Evolutionary conservation across 331 rosid species (phyloP), one percentile per base, ranked within the genome.

Genomic region (Rhamnella rubrinervis): DNA sequence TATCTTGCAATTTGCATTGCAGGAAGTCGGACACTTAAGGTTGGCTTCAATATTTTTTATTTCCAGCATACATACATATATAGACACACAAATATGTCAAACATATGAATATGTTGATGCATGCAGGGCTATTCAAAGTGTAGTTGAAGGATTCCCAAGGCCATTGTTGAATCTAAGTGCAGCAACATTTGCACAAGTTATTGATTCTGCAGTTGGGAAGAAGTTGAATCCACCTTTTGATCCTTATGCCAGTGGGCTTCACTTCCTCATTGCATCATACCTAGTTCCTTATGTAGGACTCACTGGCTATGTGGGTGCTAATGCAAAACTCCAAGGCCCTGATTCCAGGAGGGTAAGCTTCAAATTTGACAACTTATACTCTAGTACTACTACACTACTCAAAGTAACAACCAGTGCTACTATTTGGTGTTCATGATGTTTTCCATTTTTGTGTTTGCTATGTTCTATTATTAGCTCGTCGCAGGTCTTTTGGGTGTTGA

Each of bases 11-110:
- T 93, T 93, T 72, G 98, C 49, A 59, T 87, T 51, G n/a, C 92
- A 90, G 49, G 98, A 93, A 90, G 95, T 90, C 63, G 97, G 97
- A 51, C 97, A 93, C 59, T 72, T 90, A 68, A 86, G 95, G 90
- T 85, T 31, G 4, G 35, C 35, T 31, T 66, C 23, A 59, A n/a
- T 74, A 70, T 59, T 61, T n/a, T 64, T 15, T 23, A 7, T 49
- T 39, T 2, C 16, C 7, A 38, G 2, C 46, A 6, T 25, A 15
- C 47, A 9, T 57, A 9, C 25, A 18, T 6, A 2, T 17, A 1
- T 9, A 37, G 20, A 25, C 25, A 41, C 18, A 59, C 8, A 5
- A 12, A 23, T 40, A 40, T 18, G 4, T 52, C 38, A 2, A 13
- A 31, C 5, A 31, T 31, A 31, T 31, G 35, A 40, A 11, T 40